Base-by-base conservation (phyloP, 768 basidiomycete species). In the Postia placenta region DNA sequence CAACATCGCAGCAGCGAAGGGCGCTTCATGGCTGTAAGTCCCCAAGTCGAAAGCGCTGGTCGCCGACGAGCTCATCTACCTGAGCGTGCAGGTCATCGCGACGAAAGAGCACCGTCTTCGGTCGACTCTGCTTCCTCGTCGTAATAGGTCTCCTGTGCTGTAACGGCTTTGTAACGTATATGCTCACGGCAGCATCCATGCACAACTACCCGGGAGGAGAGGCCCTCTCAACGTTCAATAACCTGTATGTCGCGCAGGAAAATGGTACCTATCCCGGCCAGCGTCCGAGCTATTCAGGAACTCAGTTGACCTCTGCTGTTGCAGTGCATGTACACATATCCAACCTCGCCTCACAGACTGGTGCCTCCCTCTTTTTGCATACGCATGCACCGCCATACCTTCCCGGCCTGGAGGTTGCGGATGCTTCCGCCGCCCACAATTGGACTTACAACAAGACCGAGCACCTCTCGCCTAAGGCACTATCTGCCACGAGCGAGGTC, bases 361-460 rank as follows among this genome's bases (percentile, higher is more conserved):
- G 96, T 2, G 88, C 91, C 2, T 87, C 91, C 0, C 80, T 93
- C 46, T 96, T 97, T 73, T 79, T 82, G 19, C 87, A 90, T 35
- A 73, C 78, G 19, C 70, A 85, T 47, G 66, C 83, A 0, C 73
- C 76, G 0, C 86, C 91, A 1, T 74, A 74, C 45, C 62, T 69
- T 45, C 42, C 42, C 50, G 54, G 15, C 48, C 37, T 42, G 50
- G 15, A 46, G 57, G 43, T 54, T 47, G n/a, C n/a, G n/a, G n/a
- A n/a, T n/a, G 35, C 48, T 36, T 28, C 47, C 59, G 20, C 42
- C 51, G 42, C 45, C 45, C 27, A 39, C 53, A 47, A 58, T 25
- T 91, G 88, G 85, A 71, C 67, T 30, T 95, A 93, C 68, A 79
- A 90, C 67, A 95, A 92, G 70, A 85, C 87, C 0, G 93, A 96